Conservation (phyloP, 768 basidiomycete species). For the Wakefieldia striispora region DNA sequence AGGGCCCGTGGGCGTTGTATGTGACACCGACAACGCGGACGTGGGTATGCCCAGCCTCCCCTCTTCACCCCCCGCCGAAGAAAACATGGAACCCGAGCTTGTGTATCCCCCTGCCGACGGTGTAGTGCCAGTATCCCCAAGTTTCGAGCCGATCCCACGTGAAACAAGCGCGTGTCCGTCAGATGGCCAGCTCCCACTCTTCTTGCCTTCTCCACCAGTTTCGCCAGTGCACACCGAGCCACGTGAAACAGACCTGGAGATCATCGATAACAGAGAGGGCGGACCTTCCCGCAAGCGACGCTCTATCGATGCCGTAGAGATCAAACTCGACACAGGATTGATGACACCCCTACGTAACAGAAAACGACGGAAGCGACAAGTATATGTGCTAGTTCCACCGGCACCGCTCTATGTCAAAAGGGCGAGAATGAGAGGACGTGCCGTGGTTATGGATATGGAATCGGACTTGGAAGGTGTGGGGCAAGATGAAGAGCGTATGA, state of each 20-base stretch:
- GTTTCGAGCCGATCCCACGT: constrained; percentile 7
- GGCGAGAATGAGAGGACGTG: constrained; percentile 15
- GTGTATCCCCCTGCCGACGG: constrained; percentile 3
- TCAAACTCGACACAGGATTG: constrained; percentile 3
- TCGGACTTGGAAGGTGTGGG: constrained; percentile 15
- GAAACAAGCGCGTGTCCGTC: constrained; percentile 9
- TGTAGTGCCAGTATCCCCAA: constrained; percentile 1
- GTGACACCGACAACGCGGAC: constrained; percentile 13
- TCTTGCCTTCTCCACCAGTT: constrained; percentile 45
- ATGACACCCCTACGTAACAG: constrained; percentile 4
- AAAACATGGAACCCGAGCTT: constrained; percentile 9
- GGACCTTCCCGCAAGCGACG: constrained; percentile 21
- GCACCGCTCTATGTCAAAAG: constrained; percentile 22
- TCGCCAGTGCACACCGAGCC: constrained; percentile 29
- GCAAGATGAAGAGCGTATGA: constrained; percentile 32
- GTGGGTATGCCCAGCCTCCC: constrained; percentile 22
- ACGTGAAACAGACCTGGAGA: constrained; percentile 22
- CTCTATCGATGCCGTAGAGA: constrained; percentile 12
- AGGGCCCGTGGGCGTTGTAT: not conserved
- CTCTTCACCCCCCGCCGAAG: constrained; percentile 7
- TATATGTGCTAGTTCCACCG: constrained; percentile 31
- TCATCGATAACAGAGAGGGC: constrained; percentile 6
- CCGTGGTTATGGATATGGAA: constrained; percentile 15
- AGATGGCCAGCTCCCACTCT: constrained; percentile 39
- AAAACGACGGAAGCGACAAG: constrained; percentile 26